Conservation (phyloP, 2,329 filamentous ascomycete species). For the Massarina eburnea region DNA sequence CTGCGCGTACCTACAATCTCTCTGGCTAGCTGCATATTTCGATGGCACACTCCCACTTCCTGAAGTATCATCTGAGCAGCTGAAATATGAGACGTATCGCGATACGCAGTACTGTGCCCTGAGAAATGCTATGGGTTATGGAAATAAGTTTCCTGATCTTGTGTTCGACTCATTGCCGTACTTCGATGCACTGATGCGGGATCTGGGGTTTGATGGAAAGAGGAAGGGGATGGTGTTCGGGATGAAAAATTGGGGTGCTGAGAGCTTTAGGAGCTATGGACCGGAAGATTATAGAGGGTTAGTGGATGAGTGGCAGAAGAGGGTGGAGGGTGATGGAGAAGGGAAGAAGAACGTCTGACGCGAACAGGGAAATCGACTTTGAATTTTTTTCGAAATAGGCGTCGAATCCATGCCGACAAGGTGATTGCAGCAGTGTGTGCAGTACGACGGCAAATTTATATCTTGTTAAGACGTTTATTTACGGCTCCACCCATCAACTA, state of each 20-base stretch:
- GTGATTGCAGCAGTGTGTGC: neutral
- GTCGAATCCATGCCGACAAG: neutral
- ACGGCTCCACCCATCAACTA: too few relatives aligned
- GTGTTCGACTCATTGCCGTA: slow-evolving; percentile 78
- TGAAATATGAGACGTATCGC: slow-evolving; percentile 52
- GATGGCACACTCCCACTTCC: slow-evolving; percentile 48
- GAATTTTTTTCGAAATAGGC: neutral
- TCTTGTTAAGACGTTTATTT: too few relatives aligned
- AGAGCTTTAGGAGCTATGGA: slow-evolving; percentile 50
- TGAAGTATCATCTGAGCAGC: slow-evolving; percentile 8
- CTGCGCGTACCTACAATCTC: slow-evolving; percentile 43
- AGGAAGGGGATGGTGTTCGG: slow-evolving; percentile 12
- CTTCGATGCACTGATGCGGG: slow-evolving; percentile 66
- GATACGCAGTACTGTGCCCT: slow-evolving; percentile 69
- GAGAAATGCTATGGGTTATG: slow-evolving; percentile 68
- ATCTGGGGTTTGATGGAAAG: slow-evolving; percentile 60
- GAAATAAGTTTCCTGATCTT: slow-evolving; percentile 65
- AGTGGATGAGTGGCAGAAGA: slow-evolving; percentile 54
- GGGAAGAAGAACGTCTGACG: slow-evolving; percentile 8
- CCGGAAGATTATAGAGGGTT: slow-evolving; percentile 60
- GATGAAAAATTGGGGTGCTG: slow-evolving; percentile 53
- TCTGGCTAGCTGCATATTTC: slow-evolving; percentile 64
- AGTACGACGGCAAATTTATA: too few relatives aligned
- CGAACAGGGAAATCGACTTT: neutral
- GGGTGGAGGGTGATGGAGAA: neutral